Evolutionary conservation across 2,329 filamentous ascomycete species (phyloP).

Genomic region (Talaromyces albobiverticillius): DNA sequence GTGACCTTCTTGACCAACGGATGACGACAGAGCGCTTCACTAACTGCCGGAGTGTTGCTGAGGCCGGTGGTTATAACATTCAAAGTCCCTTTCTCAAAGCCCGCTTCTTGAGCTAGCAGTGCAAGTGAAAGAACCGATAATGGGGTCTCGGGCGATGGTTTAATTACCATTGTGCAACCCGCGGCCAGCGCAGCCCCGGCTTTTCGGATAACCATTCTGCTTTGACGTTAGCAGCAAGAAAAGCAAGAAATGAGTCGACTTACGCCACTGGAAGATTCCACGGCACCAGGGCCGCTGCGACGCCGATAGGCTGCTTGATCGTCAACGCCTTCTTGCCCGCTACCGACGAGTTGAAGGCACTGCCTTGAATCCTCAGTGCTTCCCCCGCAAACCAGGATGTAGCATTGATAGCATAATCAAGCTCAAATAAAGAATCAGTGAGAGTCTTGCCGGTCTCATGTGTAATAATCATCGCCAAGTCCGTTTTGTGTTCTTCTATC

Average conservation of each 20-base stretch:
- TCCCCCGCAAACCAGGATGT: slow-evolving; percentile 61
- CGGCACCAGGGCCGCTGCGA: slow-evolving; percentile 65
- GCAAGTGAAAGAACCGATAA: slow-evolving; percentile 56
- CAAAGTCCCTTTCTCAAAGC: slow-evolving; percentile 59
- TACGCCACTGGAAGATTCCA: slow-evolving; percentile 68
- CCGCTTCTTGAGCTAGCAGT: slow-evolving; percentile 52
- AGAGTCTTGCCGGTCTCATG: slow-evolving; percentile 61
- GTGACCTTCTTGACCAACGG: slow-evolving; percentile 58
- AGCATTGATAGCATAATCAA: slow-evolving; percentile 56
- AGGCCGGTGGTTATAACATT: slow-evolving; percentile 57
- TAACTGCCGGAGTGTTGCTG: slow-evolving; percentile 37
- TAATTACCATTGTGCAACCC: slow-evolving; percentile 71
- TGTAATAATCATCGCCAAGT: slow-evolving; percentile 61
- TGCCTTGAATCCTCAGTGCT: slow-evolving; percentile 61
- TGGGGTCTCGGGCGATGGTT: slow-evolving; percentile 68
- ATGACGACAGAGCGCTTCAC: slow-evolving; percentile 54
- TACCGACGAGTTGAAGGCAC: slow-evolving; percentile 48
- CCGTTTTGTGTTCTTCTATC: slow-evolving; percentile 23
- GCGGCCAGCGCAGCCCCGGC: slow-evolving; percentile 66
- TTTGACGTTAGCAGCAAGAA: too few species aligned
- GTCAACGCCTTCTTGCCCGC: slow-evolving; percentile 66
- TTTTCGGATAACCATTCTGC: slow-evolving; percentile 61
- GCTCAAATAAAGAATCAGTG: slow-evolving; percentile 52
- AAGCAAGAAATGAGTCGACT: too few species aligned
- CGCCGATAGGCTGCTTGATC: slow-evolving; percentile 72